Evolutionary conservation across 163 green algal genomes (phyloP).

Genomic region (Chlamydomonas reinhardtii): DNA sequence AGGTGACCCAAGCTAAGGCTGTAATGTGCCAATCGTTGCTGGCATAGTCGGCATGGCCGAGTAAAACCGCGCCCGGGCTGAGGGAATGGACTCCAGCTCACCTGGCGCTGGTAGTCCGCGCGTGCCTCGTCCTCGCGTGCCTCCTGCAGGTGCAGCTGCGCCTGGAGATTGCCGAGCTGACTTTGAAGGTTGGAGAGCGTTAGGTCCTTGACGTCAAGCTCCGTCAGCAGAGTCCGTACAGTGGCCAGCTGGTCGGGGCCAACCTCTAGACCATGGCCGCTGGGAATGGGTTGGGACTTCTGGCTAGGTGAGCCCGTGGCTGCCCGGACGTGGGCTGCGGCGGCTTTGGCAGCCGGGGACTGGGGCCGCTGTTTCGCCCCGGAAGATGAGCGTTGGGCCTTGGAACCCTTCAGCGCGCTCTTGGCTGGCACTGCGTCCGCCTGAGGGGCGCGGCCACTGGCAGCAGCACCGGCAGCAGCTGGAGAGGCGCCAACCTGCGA

Average conservation of each 20-base stretch:
- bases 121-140: conserved; percentile 30
- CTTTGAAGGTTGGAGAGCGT: not conserved
- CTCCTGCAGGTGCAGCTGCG: conserved; percentile 26
- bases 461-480: not conserved
- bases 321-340: not conserved
- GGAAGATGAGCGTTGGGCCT: too few species aligned
- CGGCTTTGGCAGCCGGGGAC: too few species aligned
- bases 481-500: not conserved
- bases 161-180: not conserved
- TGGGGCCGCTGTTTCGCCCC: too few species aligned
- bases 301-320: not conserved
- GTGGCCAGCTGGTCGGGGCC: not conserved
- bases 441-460: too few species aligned
- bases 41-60: too few species aligned
- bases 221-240: conserved; percentile 11
- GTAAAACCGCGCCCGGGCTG: too few species aligned
- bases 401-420: too few species aligned
- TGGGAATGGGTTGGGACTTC: too few species aligned
- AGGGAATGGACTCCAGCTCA: not conserved
- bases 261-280: too few species aligned
- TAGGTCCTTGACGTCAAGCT: conserved; percentile 24
- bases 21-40: too few species aligned
- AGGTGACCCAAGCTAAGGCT: not conserved
- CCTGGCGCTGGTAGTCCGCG: conserved; percentile 31
- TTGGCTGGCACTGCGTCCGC: too few species aligned